Conservation (phyloP, 306 rosid genomes). For the Trifolium dubium region DNA sequence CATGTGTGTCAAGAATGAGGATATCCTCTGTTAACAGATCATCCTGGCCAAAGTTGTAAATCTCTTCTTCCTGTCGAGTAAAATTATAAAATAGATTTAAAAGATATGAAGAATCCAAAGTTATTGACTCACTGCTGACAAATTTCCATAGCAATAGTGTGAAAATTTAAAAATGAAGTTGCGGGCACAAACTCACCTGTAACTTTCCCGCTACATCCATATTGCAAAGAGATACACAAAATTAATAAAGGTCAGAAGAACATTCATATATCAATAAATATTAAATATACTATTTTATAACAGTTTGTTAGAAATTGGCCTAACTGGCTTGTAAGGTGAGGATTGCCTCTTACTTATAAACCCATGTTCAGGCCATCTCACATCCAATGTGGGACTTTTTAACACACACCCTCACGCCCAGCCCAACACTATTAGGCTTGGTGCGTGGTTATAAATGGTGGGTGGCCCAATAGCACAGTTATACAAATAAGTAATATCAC, state of each 20-base stretch:
- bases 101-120: constrained; percentile 35
- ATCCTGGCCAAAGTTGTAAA: constrained; percentile 91
- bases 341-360: too few species aligned
- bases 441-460: too few species aligned
- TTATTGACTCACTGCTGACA: constrained; percentile 29
- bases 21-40: constrained; percentile 94
- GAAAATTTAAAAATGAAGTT: constrained; percentile 41
- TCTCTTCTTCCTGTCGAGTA: constrained; percentile 77
- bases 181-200: constrained; percentile 72
- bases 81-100: constrained; percentile 36
- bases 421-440: too few species aligned
- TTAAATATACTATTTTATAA: constrained; percentile 6
- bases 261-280: constrained; percentile 40
- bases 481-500: background rate
- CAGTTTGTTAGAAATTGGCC: too few species aligned
- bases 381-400: too few species aligned
- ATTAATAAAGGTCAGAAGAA: constrained; percentile 56
- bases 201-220: constrained; percentile 79
- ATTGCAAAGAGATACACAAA: constrained; percentile 45
- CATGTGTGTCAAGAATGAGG: constrained; percentile 91
- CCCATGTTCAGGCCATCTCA: too few species aligned
- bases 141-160: constrained; percentile 32
- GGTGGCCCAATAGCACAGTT: too few species aligned
- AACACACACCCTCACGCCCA: too few species aligned
- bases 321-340: too few species aligned